phyloP scores from a whole-genome alignment of 2,329 filamentous ascomycete species.

The Apiospora malaysiana region DNA sequence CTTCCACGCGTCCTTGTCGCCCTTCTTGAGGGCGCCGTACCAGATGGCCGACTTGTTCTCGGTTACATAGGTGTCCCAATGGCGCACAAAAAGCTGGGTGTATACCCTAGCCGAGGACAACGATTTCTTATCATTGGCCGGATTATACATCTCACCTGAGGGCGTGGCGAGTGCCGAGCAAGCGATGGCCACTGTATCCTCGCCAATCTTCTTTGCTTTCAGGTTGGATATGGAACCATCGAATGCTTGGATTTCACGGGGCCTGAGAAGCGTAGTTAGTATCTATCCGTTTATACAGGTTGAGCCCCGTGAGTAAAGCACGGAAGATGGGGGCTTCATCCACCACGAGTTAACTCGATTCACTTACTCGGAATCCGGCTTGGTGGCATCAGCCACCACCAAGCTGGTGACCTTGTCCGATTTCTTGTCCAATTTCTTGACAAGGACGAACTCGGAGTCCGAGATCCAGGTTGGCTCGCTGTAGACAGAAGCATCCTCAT shows the following conservation, averaged over 20 bases:
- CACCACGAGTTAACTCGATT: background rate
- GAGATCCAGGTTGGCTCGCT: conserved; percentile 80
- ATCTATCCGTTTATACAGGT: background rate
- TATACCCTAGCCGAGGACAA: conserved; percentile 74
- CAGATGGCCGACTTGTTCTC: conserved; percentile 71
- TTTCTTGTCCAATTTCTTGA: conserved; percentile 48
- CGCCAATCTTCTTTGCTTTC: conserved; percentile 59
- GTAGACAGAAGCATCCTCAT: conserved; percentile 61
- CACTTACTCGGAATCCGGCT: conserved; percentile 47
- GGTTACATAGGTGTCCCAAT: conserved; percentile 81
- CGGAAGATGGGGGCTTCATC: background rate
- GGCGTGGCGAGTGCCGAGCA: conserved; percentile 70
- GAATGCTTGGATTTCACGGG: conserved; percentile 55
- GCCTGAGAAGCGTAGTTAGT: conserved; percentile 34
- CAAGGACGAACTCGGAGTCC: conserved; percentile 64
- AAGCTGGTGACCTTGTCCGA: conserved; percentile 55
- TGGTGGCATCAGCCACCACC: conserved; percentile 46
- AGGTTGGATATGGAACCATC: conserved; percentile 62
- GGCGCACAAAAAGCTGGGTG: conserved; percentile 75
- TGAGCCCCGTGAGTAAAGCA: background rate
- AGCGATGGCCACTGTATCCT: conserved; percentile 58
- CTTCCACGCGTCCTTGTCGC: conserved; percentile 43
- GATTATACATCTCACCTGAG: conserved; percentile 72
- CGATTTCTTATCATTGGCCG: conserved; percentile 63
- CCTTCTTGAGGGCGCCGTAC: conserved; percentile 43